Base-by-base conservation (phyloP, 805 yeast species). In the Candida saitoana region DNA sequence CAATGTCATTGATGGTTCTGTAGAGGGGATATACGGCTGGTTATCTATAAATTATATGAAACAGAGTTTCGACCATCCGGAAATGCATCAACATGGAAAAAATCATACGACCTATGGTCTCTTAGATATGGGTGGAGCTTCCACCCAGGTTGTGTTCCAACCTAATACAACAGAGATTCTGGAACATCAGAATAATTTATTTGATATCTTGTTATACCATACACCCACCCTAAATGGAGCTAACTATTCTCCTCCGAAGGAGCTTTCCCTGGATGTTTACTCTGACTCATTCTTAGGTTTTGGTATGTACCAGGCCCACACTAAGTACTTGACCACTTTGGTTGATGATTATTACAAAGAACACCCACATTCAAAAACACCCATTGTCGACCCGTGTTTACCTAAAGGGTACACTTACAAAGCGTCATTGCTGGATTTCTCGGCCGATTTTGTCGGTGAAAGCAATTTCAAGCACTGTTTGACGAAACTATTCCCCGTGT, bases 1-100 rank as follows among this genome's bases (percentile, higher is more conserved):
- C 16, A 77, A 76, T 46, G 69, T 79, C 9, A 73, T 83, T 5
- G 79, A 77, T 44, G 88, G 87, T 0, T 84, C 80, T 46, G 59
- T 69, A 3, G 88, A 83, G 55, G 88, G 87, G 0, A 46, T 82
- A 9, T 79, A 79, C 49, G 81, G 83, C 2, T 83, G 88, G 88
- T 59, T 82, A 6, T 73, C 84, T 0, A 56, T 81, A 18, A 83
- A 82, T 52, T 79, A 77, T 39, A 54, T 79, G 46, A 64, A 74
- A 20, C 78, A 77, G 1, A 54, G 76, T 0, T 60, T 78, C 27
- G 68, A 63, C 30, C 40, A 55, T n/a, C 69, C 69, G 1, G 50
- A 48, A 8, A 48, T 53, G 4, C 73, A 67, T 36, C 54, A 67
- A 25, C 74, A 69, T 41, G 77, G 76, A 4, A 64, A 69, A 35